Base-by-base conservation (phyloP, 306 rosid genomes). In the Vicia sativa region DNA sequence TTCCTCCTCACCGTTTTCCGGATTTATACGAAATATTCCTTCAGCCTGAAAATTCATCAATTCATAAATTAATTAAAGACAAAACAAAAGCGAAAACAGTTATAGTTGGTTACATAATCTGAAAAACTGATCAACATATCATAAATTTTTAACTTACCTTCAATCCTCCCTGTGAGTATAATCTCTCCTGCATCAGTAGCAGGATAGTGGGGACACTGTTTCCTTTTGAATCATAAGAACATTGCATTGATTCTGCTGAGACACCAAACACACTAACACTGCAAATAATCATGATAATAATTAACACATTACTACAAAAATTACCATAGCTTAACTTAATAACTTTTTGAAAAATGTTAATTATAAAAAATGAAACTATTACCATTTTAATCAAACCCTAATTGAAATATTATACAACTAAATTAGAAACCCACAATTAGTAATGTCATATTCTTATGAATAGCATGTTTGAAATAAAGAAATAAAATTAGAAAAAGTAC, bases 191-290 rank as follows among this genome's bases (percentile, higher is more conserved):
- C 99, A 90, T 88, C 19, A 88, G 85, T 71, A 95, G 71, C 43
- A 95, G 97, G 72, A 88, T 85, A 11, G 87, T 91, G 9, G 99
- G 97, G 29, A 90, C 96, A 49, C 99, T 95, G 70, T 95, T 95
- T 74, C 97, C 96, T 61, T 82, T 88, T 28, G 96, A 76, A 87
- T 90, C 99, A 62, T 84, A 89, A 35, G 91, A 88, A 73, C 95
- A 81, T 73, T 90, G 99, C 99, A 95, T 95, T 37, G 99, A 95
- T 67, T 95, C 99, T 6, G 97, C 95, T 16, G 99, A 95, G 67
- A 95, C 99, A 3, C 99, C 99, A 74, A 95, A 95, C 34, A 88
- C 95, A 31, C 87, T 90, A 3, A 89, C 97, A 74, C 99, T 95
- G 83, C 67, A 85, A 75, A 64, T 59, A 39, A 64, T 73, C 54